Conservation (phyloP, 495 filamentous ascomycete genomes). For the Glarea lozoyensis region DNA sequence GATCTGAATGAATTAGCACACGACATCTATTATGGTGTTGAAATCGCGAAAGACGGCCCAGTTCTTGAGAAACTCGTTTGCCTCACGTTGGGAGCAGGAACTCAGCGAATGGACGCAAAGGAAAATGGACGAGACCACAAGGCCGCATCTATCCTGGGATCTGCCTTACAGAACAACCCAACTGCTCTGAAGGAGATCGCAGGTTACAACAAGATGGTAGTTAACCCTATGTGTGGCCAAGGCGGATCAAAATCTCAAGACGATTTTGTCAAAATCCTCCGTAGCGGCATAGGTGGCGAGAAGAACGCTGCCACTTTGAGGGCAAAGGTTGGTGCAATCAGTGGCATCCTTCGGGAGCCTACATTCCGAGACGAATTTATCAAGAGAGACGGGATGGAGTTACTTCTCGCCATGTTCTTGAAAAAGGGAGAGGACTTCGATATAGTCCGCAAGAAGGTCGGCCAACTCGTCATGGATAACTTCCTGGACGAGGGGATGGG, state of each 20-base stretch:
- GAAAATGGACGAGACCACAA: slow-evolving; percentile 19
- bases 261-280: slow-evolving; percentile 22
- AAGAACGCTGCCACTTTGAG: slow-evolving; percentile 25
- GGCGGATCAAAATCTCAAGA: slow-evolving; percentile 7
- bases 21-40: slow-evolving; percentile 61
- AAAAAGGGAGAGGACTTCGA: slow-evolving; percentile 29
- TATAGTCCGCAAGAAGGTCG: slow-evolving; percentile 32
- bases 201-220: slow-evolving; percentile 28
- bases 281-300: slow-evolving; percentile 19
- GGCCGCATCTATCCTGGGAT: slow-evolving; percentile 44
- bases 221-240: slow-evolving; percentile 18
- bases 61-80: slow-evolving; percentile 34
- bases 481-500: slow-evolving; percentile 54
- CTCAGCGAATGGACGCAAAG: slow-evolving; percentile 20
- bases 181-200: slow-evolving; percentile 42
- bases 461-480: slow-evolving; percentile 44
- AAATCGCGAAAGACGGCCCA: slow-evolving; percentile 42
- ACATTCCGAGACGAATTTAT: slow-evolving; percentile 43
- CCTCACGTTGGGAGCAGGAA: slow-evolving; percentile 13
- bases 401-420: slow-evolving; percentile 37
- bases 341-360: slow-evolving; percentile 32
- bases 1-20: slow-evolving; percentile 50
- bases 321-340: slow-evolving; percentile 30
- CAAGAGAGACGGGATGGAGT: slow-evolving; percentile 31
- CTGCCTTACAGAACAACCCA: slow-evolving; percentile 54